Base-by-base conservation (phyloP, 768 basidiomycete species). In the Sistotremastrum suecicum region DNA sequence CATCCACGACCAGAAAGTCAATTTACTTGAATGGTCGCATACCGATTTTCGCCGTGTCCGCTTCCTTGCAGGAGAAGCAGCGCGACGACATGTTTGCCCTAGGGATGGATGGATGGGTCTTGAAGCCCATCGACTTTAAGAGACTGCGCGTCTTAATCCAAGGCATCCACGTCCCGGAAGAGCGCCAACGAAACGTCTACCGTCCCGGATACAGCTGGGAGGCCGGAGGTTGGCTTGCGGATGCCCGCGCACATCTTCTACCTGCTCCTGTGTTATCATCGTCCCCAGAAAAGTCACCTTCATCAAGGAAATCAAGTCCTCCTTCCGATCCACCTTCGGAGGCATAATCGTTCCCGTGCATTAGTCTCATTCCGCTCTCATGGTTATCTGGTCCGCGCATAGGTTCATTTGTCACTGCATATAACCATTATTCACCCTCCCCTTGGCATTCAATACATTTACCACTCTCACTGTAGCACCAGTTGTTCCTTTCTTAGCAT, bases 31-130 rank as follows among this genome's bases (percentile, higher is more conserved):
- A 81, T 54, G 75, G 74, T 0, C 72, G 81, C 7, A 74, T 87
- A 39, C 84, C 84, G 4, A 82, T 88, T 43, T 79, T 90, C 50
- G 86, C 83, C 31, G 84, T 90, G 10, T 83, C 82, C 2, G 84
- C 84, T 1, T 83, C 82, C 8, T 64, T 87, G 6, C 57, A 62
- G 35, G 79, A 81, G 51, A 61, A 60, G 11, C 76, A 82, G 54
- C 68, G 75, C 3, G 60, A 67, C 0, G 70, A 78, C 45, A 60
- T 86, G 43, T 59, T 64, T 5, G 56, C 64, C 8, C 60, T 67
- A 40, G 77, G 83, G 37, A 71, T 86, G 57, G 83, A 86, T 56
- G 86, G 85, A 3, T 90, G 83, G 83, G 74, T 86, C 11, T 63
- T 88, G 50, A 88, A 88, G 60, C 87, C 85, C 0, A 77, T 88